Evolutionary conservation across 2,329 filamentous ascomycete genomes (phyloP).

Genomic region (Fusarium sp.): DNA sequence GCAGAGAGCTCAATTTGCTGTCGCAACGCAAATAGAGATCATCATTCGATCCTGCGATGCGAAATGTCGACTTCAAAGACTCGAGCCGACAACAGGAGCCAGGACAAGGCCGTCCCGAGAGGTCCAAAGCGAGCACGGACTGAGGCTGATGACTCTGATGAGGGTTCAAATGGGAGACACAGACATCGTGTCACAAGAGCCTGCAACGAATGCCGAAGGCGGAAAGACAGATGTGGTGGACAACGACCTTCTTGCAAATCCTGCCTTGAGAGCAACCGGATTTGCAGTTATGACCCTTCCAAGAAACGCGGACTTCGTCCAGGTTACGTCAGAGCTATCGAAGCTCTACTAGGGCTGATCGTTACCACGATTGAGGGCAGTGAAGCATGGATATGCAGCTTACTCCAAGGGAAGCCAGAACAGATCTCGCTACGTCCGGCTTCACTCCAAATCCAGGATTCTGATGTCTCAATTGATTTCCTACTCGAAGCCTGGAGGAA

Average conservation of each 20-base stretch:
- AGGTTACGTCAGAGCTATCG: constrained; percentile 13
- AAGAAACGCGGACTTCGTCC: constrained; percentile 5
- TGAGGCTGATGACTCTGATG: neutral
- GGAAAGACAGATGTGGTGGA: constrained; percentile 4
- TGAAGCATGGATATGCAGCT: neutral
- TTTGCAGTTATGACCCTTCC: constrained; percentile 13
- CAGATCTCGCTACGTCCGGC: neutral
- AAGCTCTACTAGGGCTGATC: neutral
- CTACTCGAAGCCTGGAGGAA: constrained; percentile 17
- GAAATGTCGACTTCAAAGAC: neutral
- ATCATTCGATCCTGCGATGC: neutral
- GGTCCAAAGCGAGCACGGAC: constrained; percentile 6
- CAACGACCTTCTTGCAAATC: neutral
- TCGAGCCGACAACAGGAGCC: neutral
- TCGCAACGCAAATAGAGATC: neutral
- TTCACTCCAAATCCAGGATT: rapidly evolving
- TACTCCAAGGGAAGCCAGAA: neutral
- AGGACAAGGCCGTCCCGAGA: neutral
- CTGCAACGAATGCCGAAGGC: constrained; percentile 11
- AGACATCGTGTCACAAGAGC: constrained; percentile 12
- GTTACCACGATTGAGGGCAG: neutral
- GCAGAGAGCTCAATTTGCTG: neutral
- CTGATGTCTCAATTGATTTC: neutral
- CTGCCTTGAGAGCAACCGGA: neutral
- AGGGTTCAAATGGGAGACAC: neutral